Base-by-base conservation (phyloP, 2,329 filamentous ascomycete species). In the Lachnellula hyalina region DNA sequence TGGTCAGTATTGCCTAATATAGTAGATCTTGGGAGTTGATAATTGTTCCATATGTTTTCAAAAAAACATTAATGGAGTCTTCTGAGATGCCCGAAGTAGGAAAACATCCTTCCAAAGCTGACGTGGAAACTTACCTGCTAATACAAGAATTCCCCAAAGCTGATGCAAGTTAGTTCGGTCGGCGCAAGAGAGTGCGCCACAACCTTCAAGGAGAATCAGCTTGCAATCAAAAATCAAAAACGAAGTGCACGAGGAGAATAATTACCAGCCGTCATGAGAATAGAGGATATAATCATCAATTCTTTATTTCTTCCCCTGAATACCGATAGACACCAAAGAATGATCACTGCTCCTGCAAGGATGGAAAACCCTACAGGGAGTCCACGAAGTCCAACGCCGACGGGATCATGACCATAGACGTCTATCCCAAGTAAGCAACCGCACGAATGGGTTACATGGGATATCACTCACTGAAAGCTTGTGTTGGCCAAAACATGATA, bases 321-420 rank as follows among this genome's bases (percentile, higher is more conserved):
- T 9, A 77, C 67, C n/a, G 79, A 80, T n/a, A 88, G 73, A 2
- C 86, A 71, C 57, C 75, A 73, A 4, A 87, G 74, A 5, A 80
- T 77, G 56, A 84, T 72, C 53, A 78, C 78, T 25, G 84, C 83
- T 8, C 85, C 85, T 35, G 69, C 68, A 34, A 87, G 74, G 61
- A 87, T 84, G 36, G 77, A 76, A 57, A 86, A 82, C 1, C 81
- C 83, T 56, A 87, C 77, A 1, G 84, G 83, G 5, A 88, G 67
- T 40, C 81, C 81, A 54, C 85, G 78, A 55, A 87, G 70, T 14
- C 85, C 85, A 51, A 87, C 78, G 32, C 74, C 75, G n/a, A 85
- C 67, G 0, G 84, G 83, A 58, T 86, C 80, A 58, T 86, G 81
- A 12, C 80, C 79, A 63, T 83, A 85, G 12, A 85, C 77, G 61